phyloP scores from a whole-genome alignment of 805 yeast genomes.

The Monosporozyma yasuniensis region DNA sequence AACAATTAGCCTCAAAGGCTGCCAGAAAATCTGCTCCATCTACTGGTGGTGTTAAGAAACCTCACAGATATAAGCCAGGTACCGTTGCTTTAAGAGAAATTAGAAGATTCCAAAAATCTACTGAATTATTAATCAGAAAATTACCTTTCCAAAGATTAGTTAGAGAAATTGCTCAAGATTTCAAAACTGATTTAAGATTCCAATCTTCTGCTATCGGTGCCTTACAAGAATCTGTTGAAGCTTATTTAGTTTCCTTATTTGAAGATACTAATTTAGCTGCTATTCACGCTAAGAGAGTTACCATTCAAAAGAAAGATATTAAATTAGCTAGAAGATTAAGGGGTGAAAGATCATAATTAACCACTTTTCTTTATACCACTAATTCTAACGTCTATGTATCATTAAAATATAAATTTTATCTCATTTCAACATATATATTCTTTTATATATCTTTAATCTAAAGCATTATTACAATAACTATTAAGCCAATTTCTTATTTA shows the following conservation, averaged over 20 bases:
- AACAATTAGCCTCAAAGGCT: conserved; percentile 84
- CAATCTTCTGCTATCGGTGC: conserved; percentile 98
- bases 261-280: conserved; percentile 99
- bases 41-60: conserved; percentile 88
- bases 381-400: neutral
- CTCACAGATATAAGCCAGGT: conserved; percentile 97
- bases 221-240: conserved; percentile 96
- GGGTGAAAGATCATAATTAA: conserved; percentile 76
- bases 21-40: conserved; percentile 92
- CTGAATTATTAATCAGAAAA: conserved; percentile 90
- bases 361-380: neutral
- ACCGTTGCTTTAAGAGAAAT: conserved; percentile 94
- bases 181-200: conserved; percentile 89
- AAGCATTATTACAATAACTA: neutral
- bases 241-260: conserved; percentile 88
- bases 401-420: neutral
- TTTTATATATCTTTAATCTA: neutral
- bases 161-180: conserved; percentile 91
- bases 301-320: conserved; percentile 96
- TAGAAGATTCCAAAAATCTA: conserved; percentile 94
- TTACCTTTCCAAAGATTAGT: conserved; percentile 96
- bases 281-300: conserved; percentile 97
- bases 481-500: neutral
- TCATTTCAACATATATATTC: conserved; percentile 3
- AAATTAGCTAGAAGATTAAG: conserved; percentile 96